Evolutionary conservation across 176 grass and related monocot genomes (phyloP), one percentile per base, ranked within the genome.

Genomic region (Tuctoria greenei): DNA sequence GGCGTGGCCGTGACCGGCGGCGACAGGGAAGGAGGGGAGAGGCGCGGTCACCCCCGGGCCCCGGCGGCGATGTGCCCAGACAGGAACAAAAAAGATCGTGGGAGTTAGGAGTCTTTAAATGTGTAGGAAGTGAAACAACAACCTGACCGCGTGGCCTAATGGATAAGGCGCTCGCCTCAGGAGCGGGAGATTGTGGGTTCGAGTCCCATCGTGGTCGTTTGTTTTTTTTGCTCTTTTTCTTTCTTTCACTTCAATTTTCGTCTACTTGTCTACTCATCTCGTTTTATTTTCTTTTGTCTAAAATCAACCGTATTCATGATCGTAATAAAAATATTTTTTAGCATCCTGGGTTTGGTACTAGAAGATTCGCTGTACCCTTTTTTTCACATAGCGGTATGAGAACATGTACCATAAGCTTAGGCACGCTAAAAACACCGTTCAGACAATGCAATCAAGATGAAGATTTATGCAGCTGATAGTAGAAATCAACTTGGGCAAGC

Each of bases 81-180:
- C 21, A 46, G 3, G 16, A 34, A 4, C 15, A 50, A 14, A 17
- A 69, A 35, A 44, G 3, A 16, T 78, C 24, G 18, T 62, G 70
- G 46, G 46, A 4, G 15, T 81, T 55, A 24, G 72, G 46, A 35
- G n/a, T n/a, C n/a, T n/a, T n/a, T n/a, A n/a, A n/a, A n/a, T n/a
- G n/a, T n/a, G n/a, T n/a, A n/a, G n/a, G n/a, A n/a, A n/a, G n/a
- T n/a, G n/a, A n/a, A n/a, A n/a, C n/a, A n/a, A n/a, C n/a, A n/a
- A n/a, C n/a, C 31, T 31, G 31, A 80, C 83, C 87, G 80, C 90
- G 79, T 93, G 93, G 90, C 90, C 85, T 97, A 93, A 97, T 97
- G 93, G 90, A 97, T 97, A 97, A 97, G 93, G 90, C 80, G 88
- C 90, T 97, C 93, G 85, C 93, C 93, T 97, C 88, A 85, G 90